Evolutionary conservation across 2,329 filamentous ascomycete species (phyloP).

Genomic region (Arthrobotrys entomopaga): DNA sequence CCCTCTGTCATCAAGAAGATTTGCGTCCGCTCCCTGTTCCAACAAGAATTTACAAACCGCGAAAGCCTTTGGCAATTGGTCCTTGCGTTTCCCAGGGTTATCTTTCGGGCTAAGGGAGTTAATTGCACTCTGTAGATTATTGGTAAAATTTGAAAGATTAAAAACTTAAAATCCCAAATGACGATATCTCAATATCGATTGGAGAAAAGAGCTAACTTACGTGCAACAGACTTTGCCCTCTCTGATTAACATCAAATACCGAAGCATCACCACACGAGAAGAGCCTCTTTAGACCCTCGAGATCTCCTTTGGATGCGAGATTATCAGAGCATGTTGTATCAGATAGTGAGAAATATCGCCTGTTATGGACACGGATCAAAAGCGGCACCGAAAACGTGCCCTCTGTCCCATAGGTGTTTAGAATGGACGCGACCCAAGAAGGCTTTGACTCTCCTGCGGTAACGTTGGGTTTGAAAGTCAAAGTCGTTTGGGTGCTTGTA

Average conservation of each 20-base stretch:
- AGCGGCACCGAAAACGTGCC: constrained; percentile 28
- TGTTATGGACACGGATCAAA: constrained; percentile 30
- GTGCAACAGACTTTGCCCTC: constrained; percentile 34
- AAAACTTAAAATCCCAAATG: not conserved
- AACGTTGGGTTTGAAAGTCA: constrained; percentile 20
- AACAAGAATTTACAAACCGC: constrained; percentile 32
- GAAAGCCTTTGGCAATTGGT: constrained; percentile 5
- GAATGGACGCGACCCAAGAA: constrained; percentile 2
- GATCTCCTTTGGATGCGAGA: constrained; percentile 14
- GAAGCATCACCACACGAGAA: constrained; percentile 15
- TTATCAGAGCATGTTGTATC: constrained; percentile 1
- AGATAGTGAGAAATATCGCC: not conserved
- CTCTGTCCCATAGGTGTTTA: constrained; percentile 13
- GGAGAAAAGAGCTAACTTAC: constrained; percentile 12
- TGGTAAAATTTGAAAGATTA: not conserved
- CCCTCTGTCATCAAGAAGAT: constrained; percentile 18
- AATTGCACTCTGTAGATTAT: not conserved
- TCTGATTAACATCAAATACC: constrained; percentile 28
- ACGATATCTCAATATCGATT: not conserved
- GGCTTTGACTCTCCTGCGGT: constrained; percentile 18
- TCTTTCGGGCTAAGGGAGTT: not conserved
- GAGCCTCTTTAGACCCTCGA: constrained; percentile 12
- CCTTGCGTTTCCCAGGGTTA: not conserved
- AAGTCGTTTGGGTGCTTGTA: constrained; percentile 9
- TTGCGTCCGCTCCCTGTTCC: constrained; percentile 30